These are phyloP conservation scores for Aspergillus cristatus DNA, from an alignment of 495 filamentous ascomycete species.

Conservation along the genomic window DNA sequence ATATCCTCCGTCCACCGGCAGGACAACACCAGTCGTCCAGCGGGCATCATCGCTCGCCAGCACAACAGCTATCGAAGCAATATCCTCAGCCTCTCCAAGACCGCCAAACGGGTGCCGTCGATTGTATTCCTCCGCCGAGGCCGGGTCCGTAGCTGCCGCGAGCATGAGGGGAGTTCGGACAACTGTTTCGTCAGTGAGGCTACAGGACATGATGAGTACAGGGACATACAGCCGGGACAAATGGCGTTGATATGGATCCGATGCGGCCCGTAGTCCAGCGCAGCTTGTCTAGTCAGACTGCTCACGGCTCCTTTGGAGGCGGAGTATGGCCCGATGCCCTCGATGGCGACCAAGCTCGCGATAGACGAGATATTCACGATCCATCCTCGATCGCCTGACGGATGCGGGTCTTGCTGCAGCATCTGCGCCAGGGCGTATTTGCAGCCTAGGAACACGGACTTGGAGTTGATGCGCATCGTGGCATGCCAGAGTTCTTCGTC, in stretches of 20 bases:
- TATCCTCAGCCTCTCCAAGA: constrained; percentile 33
- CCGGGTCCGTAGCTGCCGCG: constrained; percentile 4
- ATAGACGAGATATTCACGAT: constrained; percentile 43
- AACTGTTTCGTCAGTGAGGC: constrained; percentile 7
- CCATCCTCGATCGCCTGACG: constrained; percentile 40
- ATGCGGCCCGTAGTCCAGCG: constrained; percentile 39
- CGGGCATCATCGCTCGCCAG: constrained; percentile 39
- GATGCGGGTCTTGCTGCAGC: constrained; percentile 34
- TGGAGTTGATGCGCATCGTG: constrained; percentile 32
- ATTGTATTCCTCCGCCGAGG: constrained; percentile 6
- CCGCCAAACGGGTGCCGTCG: constrained; percentile 29
- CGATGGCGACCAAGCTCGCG: constrained; percentile 27
- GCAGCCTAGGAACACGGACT: constrained; percentile 39
- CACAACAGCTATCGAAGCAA: constrained; percentile 39
- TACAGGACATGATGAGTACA: background rate
- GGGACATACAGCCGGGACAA: constrained; percentile 42
- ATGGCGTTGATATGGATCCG: constrained; percentile 46
- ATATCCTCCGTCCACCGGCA: constrained; percentile 44
- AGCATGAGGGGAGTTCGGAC: constrained; percentile 19
- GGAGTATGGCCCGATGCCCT: constrained; percentile 30
- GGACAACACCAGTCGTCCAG: constrained; percentile 29
- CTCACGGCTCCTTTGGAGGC: constrained; percentile 42
- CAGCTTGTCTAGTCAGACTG: constrained; percentile 35
- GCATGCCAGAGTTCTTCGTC: constrained; percentile 28
- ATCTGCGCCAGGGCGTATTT: constrained; percentile 42